These are phyloP conservation scores for Botrytis squamosa DNA, from an alignment of 2,329 filamentous ascomycete species.

Conservation along the genomic window DNA sequence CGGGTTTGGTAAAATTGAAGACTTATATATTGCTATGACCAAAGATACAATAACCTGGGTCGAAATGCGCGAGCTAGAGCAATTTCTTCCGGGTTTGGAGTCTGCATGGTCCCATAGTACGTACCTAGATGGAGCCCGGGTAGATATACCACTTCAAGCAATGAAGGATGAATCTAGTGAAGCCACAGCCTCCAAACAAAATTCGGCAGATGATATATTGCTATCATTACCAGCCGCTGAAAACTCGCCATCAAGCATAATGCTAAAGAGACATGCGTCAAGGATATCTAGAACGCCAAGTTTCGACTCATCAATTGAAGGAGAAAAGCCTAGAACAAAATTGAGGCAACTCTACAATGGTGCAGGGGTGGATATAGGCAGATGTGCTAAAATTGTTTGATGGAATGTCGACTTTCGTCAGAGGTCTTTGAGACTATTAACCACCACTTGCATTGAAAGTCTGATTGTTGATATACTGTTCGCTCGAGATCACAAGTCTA, in stretches of 20 bases:
- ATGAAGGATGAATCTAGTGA: not conserved
- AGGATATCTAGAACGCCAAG: constrained; percentile 52
- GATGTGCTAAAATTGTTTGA: constrained; percentile 36
- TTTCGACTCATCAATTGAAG: constrained; percentile 44
- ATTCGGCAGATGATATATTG: constrained; percentile 48
- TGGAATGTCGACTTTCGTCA: not conserved
- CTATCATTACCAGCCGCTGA: constrained; percentile 25
- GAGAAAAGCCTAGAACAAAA: constrained; percentile 33
- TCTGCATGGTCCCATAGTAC: constrained; percentile 53
- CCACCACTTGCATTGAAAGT: not conserved
- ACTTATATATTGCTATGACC: constrained; percentile 59
- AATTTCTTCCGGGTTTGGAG: constrained; percentile 54
- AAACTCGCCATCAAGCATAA: constrained; percentile 26
- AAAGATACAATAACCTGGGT: constrained; percentile 55
- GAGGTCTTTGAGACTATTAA: constrained; percentile 21
- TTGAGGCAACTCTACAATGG: constrained; percentile 32
- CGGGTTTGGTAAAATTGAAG: constrained; percentile 54
- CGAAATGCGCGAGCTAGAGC: constrained; percentile 47
- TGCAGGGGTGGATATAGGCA: constrained; percentile 32
- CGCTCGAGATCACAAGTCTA: not conserved
- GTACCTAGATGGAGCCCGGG: constrained; percentile 46
- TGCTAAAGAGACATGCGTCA: constrained; percentile 51
- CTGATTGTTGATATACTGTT: not conserved
- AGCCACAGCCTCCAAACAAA: constrained; percentile 19
- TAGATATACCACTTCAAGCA: not conserved